Base-by-base conservation (phyloP, 176 grass and related monocot species). In the Oryza brachyantha region DNA sequence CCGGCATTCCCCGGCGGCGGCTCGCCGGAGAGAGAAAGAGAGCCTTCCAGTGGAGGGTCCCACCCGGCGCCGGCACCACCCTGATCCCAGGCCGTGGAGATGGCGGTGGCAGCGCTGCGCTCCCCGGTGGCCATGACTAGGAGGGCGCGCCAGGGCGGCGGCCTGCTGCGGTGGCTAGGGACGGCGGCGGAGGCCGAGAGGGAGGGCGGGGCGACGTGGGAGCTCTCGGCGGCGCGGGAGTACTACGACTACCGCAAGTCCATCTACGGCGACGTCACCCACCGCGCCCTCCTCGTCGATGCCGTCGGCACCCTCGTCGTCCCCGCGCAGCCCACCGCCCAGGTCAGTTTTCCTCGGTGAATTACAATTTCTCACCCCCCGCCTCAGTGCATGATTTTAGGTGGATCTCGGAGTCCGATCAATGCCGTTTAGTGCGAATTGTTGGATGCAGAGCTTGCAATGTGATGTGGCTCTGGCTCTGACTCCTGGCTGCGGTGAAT, bases 231-330 rank as follows among this genome's bases (percentile, higher is more conserved):
- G 69, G 83, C 83, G 37, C 81, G 64, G 41, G 93, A 93, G 68
- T 97, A 97, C 77, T 83, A 91, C 72, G 74, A 97, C 63, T 93
- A 97, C 78, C 86, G 93, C 66, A 81, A 87, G 78, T 82, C 90
- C 34, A 80, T 97, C 55, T 97, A 97, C 75, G 90, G 90, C 17
- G 83, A 97, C 50, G 85, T 97, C 82, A 97, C 90, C 39, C 93
- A 97, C 63, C 84, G 86, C 32, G 90, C 93, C 11, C 77, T 97
- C 52, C 87, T 97, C 54, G 93, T 97, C n/a, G 87, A 97, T 42
- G 90, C 93, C 62, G 93, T 90, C 8, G 90, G 93, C 60, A 97
- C 93, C 45, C 90, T 97, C 37, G 29, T 97, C 63, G 84, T 84
- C 64, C 93, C 90, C 14, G 83, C 90, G 0, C 87, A 97, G 76